Percentiles rank a stretch among this genome's conserved stretches.
phyloP scores from a whole-genome alignment of 2,329 filamentous ascomycete genomes.

The Pseudogymnoascus sp. region DNA sequence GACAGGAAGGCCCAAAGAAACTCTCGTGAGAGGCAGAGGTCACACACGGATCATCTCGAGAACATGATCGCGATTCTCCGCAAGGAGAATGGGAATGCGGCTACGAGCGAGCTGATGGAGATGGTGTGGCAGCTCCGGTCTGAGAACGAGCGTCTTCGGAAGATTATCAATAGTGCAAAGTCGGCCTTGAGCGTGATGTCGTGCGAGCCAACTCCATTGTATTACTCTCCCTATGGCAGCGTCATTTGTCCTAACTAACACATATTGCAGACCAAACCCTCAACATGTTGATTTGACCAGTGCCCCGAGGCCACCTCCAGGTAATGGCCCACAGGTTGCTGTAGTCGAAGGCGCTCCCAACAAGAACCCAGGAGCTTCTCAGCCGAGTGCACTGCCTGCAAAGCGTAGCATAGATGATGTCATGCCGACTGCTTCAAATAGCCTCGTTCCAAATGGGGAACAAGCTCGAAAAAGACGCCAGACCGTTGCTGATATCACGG shows the following conservation, averaged over 20 bases:
- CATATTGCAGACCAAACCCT: not conserved
- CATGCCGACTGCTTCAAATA: not conserved
- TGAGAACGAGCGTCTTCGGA: constrained; percentile 19
- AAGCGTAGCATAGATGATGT: not conserved
- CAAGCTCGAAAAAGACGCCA: not conserved
- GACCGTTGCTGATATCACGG: not conserved
- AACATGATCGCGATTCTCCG: constrained; percentile 19
- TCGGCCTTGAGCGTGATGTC: constrained; percentile 13
- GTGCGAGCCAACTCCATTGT: not conserved
- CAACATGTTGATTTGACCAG: not conserved
- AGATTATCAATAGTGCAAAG: constrained; percentile 21
- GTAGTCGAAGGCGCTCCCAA: not conserved
- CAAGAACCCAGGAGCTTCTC: not conserved
- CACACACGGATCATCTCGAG: constrained; percentile 20
- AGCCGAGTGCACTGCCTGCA: not conserved
- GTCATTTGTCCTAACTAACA: not conserved
- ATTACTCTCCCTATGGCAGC: not conserved
- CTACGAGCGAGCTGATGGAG: constrained; percentile 18
- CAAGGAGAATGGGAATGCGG: constrained; percentile 17
- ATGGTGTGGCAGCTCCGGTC: constrained; percentile 17
- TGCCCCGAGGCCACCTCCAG: not conserved
- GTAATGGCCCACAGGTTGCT: not conserved
- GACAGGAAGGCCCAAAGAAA: constrained; percentile 21
- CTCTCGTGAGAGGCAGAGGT: constrained; percentile 20
- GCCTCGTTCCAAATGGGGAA: not conserved